These are phyloP conservation scores for Phycomyces blakesleeanus DNA, from an alignment of 192 early-diverging fungal species.

Conservation along the genomic window DNA sequence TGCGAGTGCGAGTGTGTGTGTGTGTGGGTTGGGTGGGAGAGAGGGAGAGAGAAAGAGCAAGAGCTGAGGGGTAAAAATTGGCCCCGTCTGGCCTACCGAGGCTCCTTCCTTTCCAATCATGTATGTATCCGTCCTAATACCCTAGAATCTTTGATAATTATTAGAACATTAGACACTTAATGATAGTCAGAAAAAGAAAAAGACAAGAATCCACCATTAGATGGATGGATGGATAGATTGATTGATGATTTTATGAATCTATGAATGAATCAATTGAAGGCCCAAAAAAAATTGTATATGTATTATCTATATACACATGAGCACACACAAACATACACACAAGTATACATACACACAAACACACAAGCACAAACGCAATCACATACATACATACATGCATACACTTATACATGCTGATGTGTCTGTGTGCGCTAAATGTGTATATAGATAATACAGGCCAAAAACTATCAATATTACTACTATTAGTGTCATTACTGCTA, in stretches of 20 bases:
- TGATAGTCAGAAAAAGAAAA: too few relatives aligned
- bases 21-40: background rate
- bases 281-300: background rate
- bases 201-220: background rate
- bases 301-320: too few relatives aligned
- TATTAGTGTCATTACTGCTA: too few relatives aligned
- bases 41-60: background rate
- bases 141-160: background rate
- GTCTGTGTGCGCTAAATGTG: too few relatives aligned
- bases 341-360: too few relatives aligned
- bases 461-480: too few relatives aligned
- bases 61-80: background rate
- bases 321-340: too few relatives aligned
- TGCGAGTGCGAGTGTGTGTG: background rate
- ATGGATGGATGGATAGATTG: conserved; percentile 19
- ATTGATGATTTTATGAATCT: too few relatives aligned
- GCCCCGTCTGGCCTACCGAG: conserved; percentile 1
- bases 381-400: too few relatives aligned
- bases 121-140: conserved; percentile 1
- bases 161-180: conserved; percentile 6
- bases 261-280: conserved; percentile 12
- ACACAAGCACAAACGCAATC: too few relatives aligned
- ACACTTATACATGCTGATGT: too few relatives aligned
- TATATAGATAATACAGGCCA: too few relatives aligned
- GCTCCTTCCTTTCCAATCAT: conserved; percentile 12